Conservation (phyloP, 345 rosid species). For the Murraya paniculata region DNA sequence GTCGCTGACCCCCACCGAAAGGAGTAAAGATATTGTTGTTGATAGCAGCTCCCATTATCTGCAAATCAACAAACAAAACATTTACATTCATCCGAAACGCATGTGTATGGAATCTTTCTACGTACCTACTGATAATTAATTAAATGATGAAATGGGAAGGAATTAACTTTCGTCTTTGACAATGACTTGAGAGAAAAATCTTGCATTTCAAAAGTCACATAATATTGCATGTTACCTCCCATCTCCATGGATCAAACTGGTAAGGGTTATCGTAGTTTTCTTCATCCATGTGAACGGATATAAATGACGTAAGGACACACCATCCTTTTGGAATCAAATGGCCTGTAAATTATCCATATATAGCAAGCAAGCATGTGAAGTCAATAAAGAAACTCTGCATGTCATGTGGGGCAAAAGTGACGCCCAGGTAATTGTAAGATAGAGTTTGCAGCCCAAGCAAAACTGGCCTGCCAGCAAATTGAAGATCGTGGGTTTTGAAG, state of each 20-base stretch:
- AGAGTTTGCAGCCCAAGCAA: neutral
- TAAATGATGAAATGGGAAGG: neutral
- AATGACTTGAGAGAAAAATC: neutral
- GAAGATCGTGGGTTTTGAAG: neutral
- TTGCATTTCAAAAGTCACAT: neutral
- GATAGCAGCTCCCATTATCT: slow-evolving; percentile 54
- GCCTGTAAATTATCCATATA: slow-evolving; percentile 45
- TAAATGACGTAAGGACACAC: slow-evolving; percentile 85
- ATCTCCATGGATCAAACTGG: slow-evolving; percentile 91
- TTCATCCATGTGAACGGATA: slow-evolving; percentile 89
- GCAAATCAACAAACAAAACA: slow-evolving; percentile 12
- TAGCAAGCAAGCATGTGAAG: neutral
- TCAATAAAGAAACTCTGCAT: neutral
- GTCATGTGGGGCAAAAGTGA: neutral
- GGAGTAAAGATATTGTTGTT: slow-evolving; percentile 77
- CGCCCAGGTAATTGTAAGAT: neutral
- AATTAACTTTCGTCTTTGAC: neutral
- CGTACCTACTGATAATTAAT: too few species aligned
- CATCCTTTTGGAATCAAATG: slow-evolving; percentile 89
- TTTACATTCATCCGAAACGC: neutral
- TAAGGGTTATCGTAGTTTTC: slow-evolving; percentile 73
- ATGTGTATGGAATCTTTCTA: neutral
- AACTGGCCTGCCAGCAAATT: neutral
- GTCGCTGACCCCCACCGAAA: slow-evolving; percentile 98
- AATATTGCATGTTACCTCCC: slow-evolving; percentile 51